Percentiles rank a stretch among this genome's conserved stretches.
These are phyloP conservation scores for Tephrocybe sp. DNA, from an alignment of 768 basidiomycete species.

Conservation along the genomic window DNA sequence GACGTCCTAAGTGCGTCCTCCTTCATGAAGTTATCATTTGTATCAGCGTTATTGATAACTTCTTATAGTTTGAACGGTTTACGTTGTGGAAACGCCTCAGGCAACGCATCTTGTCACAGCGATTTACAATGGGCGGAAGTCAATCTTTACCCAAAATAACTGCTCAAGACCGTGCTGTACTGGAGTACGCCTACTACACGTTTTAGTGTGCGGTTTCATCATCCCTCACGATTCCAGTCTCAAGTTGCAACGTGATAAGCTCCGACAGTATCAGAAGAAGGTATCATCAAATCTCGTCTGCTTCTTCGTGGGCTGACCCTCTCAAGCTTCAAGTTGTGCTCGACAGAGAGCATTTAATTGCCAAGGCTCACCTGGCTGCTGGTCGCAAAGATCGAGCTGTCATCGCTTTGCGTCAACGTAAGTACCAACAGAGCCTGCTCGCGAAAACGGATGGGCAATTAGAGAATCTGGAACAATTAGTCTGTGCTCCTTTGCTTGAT, in stretches of 20 bases:
- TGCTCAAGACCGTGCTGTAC: slow-evolving; percentile 88
- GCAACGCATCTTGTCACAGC: no score
- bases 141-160: slow-evolving; percentile 89
- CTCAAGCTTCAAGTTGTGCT: slow-evolving; percentile 84
- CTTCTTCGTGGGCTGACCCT: slow-evolving; percentile 1
- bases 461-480: slow-evolving; percentile 86
- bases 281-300: slow-evolving; percentile 34
- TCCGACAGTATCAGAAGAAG: slow-evolving; percentile 94
- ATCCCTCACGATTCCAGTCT: slow-evolving; percentile 51
- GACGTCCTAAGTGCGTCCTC: no score
- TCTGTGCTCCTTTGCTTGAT: slow-evolving; percentile 33
- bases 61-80: no score
- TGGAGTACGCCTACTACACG: slow-evolving; percentile 87
- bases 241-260: slow-evolving; percentile 94
- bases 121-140: slow-evolving; percentile 56
- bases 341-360: slow-evolving; percentile 87
- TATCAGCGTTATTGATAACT: no score
- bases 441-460: slow-evolving; percentile 88
- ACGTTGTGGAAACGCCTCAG: no score
- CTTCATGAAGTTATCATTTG: no score
- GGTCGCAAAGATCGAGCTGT: slow-evolving; percentile 89
- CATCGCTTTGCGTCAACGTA: slow-evolving; percentile 84
- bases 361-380: slow-evolving; percentile 73
- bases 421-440: slow-evolving; percentile 90
- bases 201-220: slow-evolving; percentile 12